Conservation (phyloP, 1,284 basidiomycete species). For the Puccinia triticina region DNA sequence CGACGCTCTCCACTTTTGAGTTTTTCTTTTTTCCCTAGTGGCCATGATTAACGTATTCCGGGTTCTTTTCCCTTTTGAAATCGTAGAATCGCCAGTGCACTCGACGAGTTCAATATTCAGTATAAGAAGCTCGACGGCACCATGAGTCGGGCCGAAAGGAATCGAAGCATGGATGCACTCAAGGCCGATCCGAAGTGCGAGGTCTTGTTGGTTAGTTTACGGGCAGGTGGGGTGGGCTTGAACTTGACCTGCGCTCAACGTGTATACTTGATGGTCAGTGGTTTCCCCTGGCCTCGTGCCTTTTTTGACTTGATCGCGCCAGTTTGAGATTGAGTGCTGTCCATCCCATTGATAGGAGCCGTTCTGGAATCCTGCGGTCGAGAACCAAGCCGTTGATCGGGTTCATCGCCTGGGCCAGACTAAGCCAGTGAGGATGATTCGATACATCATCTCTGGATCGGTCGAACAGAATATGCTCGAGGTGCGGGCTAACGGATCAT, state of each 20-base stretch:
- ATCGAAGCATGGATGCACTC: constrained; percentile 73
- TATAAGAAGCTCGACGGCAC: constrained; percentile 89
- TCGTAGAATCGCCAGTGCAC: constrained; percentile 72
- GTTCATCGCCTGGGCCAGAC: constrained; percentile 87
- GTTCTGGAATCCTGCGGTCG: constrained; percentile 70
- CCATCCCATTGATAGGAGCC: constrained; percentile 67
- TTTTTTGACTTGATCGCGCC: neutral
- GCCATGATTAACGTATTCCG: neutral
- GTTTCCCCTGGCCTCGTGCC: neutral
- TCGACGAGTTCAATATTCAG: constrained; percentile 73
- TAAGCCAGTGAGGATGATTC: constrained; percentile 82
- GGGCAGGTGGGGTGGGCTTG: constrained; percentile 86
- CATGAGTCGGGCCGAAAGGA: constrained; percentile 84
- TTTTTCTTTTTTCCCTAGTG: constrained; percentile 6
- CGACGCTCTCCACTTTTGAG: neutral
- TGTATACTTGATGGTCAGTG: constrained; percentile 57
- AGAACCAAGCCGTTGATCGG: constrained; percentile 68
- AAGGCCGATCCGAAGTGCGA: constrained; percentile 79
- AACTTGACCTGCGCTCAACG: constrained; percentile 59
- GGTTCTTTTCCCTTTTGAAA: neutral
- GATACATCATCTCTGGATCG: constrained; percentile 88
- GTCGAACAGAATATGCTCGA: constrained; percentile 70
- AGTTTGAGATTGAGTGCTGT: neutral
- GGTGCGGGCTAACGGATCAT: constrained; percentile 55
- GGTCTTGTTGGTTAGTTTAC: constrained; percentile 83